Base-by-base conservation (phyloP, 164 flowering plant species). In the Vitis rotundifolia region DNA sequence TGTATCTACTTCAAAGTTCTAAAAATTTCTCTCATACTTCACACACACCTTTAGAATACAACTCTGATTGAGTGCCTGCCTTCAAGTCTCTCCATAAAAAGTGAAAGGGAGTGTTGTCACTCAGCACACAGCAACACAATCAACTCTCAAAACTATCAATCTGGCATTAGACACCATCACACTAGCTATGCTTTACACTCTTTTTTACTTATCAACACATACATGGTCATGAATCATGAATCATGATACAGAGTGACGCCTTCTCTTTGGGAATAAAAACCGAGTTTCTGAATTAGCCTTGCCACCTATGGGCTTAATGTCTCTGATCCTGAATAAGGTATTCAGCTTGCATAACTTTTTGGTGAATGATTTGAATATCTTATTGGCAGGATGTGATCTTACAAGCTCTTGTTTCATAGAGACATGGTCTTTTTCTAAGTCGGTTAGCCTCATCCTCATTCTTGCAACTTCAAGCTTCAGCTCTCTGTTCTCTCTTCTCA, bases 361-460 rank as follows among this genome's bases (percentile, higher is more conserved):
- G 26, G 92, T 77, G 60, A 93, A 88, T 9, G 97, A 89, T 58
- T 77, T 89, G 76, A 96, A 84, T 11, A 96, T 71, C 82, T 79
- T 89, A 66, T 83, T 87, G 0, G 96, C 91, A 15, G 95, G 93
- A 73, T 84, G 88, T 3, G 97, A 10, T 68, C 75, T 81, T 9
- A 89, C 95, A n/a, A 93, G 82, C 79, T 89, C 98, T 54, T 91
- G 95, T 73, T 93, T 96, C 94, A 96, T 93, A 4, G 94, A 91
- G 9, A 92, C 95, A 64, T 96, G 99, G 58, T 93, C 98, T 63
- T 93, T 93, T 75, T 96, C 99, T 44, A 96, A 66, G 70, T 96
- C 99, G 0, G 97, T 93, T 11, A 96, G 86, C 81, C 98, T 85
- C 98, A 96, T 93, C 61, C 99, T 88, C 98, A 96, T 93, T 74